Percentiles rank a stretch among this genome's conserved stretches.
phyloP scores from a whole-genome alignment of 495 filamentous ascomycete species.

The Aspergillus asperescens region DNA sequence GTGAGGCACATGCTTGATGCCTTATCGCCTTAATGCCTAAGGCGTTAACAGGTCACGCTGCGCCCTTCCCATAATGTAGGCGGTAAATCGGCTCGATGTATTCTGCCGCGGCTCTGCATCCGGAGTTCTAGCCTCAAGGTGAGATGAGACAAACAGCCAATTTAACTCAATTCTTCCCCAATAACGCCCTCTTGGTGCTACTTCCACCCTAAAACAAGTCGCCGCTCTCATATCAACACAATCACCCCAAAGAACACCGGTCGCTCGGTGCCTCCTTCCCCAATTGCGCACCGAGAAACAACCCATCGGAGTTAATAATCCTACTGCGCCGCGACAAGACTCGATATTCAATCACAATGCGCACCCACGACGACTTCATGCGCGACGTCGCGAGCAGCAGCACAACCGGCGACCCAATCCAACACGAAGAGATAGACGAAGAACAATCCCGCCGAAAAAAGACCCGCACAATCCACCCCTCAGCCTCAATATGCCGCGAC shows the following conservation, averaged over 20 bases:
- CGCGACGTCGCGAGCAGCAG: constrained; percentile 3
- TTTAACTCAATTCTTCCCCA: not conserved
- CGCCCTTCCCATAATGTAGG: no score
- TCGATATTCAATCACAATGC: not conserved
- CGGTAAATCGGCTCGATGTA: no score
- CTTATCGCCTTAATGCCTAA: no score
- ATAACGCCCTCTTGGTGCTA: not conserved
- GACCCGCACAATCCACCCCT: constrained; percentile 2
- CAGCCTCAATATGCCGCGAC: constrained; percentile 18
- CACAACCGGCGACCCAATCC: not conserved
- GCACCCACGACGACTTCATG: constrained; percentile 14
- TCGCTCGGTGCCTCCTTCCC: not conserved
- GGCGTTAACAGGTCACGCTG: no score
- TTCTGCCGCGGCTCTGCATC: not conserved
- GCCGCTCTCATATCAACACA: not conserved
- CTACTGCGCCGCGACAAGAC: not conserved
- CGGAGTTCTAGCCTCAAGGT: not conserved
- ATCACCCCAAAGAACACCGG: not conserved
- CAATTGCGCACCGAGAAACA: not conserved
- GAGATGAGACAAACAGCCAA: not conserved
- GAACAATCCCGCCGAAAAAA: constrained; percentile 1
- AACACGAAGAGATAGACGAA: not conserved
- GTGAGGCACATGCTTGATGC: no score
- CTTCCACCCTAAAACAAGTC: not conserved
- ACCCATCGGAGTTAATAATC: not conserved